Evolutionary conservation across 345 rosid species (phyloP).

Genomic region (Angophora floribunda): DNA sequence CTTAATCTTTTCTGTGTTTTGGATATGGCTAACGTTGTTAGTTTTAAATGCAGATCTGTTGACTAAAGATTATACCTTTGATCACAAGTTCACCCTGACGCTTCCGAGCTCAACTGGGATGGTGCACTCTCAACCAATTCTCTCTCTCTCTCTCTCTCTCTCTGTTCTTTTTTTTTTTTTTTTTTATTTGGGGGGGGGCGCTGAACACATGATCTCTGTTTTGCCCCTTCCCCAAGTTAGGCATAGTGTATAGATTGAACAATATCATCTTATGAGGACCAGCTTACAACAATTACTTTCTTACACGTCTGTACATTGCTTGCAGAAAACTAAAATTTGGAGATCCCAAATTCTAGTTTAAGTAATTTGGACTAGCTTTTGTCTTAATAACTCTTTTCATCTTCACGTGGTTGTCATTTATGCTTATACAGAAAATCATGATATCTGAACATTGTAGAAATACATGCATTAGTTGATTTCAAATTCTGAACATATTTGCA

Average conservation of each 20-base stretch:
- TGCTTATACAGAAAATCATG: background rate
- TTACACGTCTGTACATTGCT: background rate
- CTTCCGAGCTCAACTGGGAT: conserved; percentile 47
- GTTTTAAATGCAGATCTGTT: conserved; percentile 48
- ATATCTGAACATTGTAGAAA: background rate
- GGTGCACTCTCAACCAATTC: conserved; percentile 18
- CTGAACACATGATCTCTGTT: background rate
- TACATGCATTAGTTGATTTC: background rate
- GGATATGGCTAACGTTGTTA: background rate
- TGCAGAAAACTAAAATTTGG: background rate
- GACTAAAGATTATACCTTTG: conserved; percentile 64
- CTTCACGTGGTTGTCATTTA: background rate
- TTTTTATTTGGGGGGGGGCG: background rate
- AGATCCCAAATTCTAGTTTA: background rate
- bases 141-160: background rate
- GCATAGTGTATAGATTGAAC: background rate
- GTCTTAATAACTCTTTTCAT: background rate
- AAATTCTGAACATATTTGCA: background rate
- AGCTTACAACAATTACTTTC: background rate
- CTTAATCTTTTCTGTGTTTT: background rate
- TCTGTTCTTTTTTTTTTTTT: background rate
- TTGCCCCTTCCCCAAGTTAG: background rate
- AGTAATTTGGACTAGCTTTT: background rate
- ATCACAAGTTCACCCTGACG: conserved; percentile 63
- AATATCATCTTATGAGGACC: background rate